Conservation (phyloP, 768 basidiomycete genomes). For the Leccinum incarnatum region DNA sequence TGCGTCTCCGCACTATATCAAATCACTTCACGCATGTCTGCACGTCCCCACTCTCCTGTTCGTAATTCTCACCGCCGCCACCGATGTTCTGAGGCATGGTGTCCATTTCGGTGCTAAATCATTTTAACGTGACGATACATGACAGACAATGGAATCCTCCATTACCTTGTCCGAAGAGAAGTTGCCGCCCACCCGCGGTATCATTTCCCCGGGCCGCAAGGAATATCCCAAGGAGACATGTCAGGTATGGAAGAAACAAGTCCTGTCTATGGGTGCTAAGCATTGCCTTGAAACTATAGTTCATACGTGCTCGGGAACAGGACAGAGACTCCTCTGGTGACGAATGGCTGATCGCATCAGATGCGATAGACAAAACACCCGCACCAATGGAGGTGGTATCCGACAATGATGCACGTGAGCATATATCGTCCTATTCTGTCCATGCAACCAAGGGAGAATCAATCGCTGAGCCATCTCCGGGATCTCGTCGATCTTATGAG, state of each 20-base stretch:
- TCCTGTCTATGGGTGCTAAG: not conserved
- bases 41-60: not conserved
- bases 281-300: not conserved
- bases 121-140: not conserved
- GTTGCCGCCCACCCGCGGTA: not conserved
- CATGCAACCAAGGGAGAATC: no score
- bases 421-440: no score
- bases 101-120: not conserved
- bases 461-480: no score
- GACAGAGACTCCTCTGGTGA: not conserved
- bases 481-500: no score
- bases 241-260: conserved; percentile 1
- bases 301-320: not conserved
- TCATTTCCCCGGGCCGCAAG: not conserved
- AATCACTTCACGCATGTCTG: conserved; percentile 2
- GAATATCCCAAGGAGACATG: not conserved
- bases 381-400: not conserved
- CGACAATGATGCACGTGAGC: no score
- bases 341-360: not conserved
- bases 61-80: not conserved
- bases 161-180: not conserved
- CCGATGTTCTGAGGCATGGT: conserved; percentile 8
- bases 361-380: not conserved
- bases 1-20: no score
- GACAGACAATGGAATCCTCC: not conserved